phyloP scores from a whole-genome alignment of 1,284 basidiomycete genomes.

The Cutaneotrichosporon cyanovorans region DNA sequence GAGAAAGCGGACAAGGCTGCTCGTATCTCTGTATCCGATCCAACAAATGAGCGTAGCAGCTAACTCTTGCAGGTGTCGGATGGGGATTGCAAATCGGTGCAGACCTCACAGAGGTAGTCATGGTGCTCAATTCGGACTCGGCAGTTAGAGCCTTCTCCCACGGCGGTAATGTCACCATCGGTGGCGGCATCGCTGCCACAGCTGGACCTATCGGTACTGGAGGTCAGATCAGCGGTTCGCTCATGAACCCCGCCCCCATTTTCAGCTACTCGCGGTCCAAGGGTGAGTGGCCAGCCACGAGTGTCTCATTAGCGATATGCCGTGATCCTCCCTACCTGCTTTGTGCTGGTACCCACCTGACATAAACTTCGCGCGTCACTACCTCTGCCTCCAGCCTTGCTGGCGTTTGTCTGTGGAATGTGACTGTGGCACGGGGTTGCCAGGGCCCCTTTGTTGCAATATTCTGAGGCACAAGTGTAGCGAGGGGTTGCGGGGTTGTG shows the following conservation, averaged over 20 bases:
- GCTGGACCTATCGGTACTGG: constrained; percentile 94
- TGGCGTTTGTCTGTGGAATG: no score
- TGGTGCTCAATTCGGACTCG: constrained; percentile 94
- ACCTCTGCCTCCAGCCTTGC: no score
- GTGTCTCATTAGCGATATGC: no score
- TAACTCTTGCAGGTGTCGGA: constrained; percentile 54
- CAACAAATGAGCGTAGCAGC: background rate
- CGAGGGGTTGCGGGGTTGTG: no score
- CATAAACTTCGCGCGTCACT: no score
- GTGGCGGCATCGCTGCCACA: constrained; percentile 68
- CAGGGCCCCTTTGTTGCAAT: no score
- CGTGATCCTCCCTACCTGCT: no score
- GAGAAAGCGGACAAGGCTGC: no score
- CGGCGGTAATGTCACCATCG: constrained; percentile 93
- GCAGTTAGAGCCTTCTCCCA: constrained; percentile 91
- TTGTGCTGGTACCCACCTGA: no score
- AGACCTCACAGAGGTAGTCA: constrained; percentile 54
- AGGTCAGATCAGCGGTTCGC: constrained; percentile 74
- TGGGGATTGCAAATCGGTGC: constrained; percentile 95
- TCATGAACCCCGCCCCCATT: constrained; percentile 91
- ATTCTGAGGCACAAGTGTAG: no score
- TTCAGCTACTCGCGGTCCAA: constrained; percentile 95
- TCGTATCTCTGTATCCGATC: no score
- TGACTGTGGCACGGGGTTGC: no score
- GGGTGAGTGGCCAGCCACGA: constrained; percentile 53